Evolutionary conservation across 257 asterid genomes (phyloP).

Genomic region (Nicotiana undulata): DNA sequence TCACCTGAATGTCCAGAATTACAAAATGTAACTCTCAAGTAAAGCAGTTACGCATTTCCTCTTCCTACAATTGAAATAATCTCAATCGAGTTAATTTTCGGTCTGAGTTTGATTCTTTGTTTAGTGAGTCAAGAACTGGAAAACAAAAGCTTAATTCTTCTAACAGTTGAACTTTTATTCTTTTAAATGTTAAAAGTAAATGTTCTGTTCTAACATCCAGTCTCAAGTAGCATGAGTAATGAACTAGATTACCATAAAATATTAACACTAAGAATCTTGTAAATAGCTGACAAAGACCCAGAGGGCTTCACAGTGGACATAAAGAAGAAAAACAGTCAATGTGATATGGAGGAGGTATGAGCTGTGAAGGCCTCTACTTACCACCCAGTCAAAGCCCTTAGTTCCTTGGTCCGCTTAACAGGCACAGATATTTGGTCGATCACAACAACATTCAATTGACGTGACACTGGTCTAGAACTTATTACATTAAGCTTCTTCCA

Average conservation of each 20-base stretch:
- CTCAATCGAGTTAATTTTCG: background rate
- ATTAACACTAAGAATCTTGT: background rate
- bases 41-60: background rate
- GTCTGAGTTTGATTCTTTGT: background rate
- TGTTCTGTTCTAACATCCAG: background rate
- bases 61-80: background rate
- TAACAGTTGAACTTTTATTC: background rate
- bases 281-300: background rate
- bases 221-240: background rate
- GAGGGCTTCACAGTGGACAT: background rate
- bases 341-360: background rate
- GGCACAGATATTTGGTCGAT: conserved; percentile 52
- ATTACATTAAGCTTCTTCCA: conserved; percentile 49
- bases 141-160: background rate
- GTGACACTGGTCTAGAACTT: conserved; percentile 31
- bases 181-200: background rate
- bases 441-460: conserved; percentile 36
- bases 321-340: background rate
- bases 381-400: conserved; percentile 86
- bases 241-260: background rate
- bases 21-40: background rate
- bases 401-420: conserved; percentile 82
- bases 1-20: background rate
- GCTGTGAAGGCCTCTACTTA: conserved; percentile 25
- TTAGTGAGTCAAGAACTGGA: background rate